phyloP scores from a whole-genome alignment of 352 stramenopile species.

The Phytophthora tubulina region DNA sequence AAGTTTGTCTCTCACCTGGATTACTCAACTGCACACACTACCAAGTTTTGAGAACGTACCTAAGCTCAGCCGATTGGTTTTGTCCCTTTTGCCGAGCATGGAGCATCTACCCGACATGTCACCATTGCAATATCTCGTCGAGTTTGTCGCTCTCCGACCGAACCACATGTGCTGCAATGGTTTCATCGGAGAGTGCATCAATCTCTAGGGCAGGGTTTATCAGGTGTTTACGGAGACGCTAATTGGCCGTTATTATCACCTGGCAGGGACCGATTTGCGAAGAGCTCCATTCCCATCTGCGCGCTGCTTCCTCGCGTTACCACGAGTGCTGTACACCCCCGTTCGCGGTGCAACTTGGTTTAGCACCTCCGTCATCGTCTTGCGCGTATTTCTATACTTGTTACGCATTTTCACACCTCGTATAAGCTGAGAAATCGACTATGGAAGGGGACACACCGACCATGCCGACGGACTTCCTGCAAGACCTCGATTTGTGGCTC shows the following conservation, averaged over 20 bases:
- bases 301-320: constrained; percentile 1
- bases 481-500: constrained; percentile 46
- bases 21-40: constrained; percentile 19
- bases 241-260: constrained; percentile 5
- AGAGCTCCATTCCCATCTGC: neutral
- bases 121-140: constrained; percentile 19
- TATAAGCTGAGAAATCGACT: constrained; percentile 8
- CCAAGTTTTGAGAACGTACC: constrained; percentile 25
- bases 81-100: constrained; percentile 22
- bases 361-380: constrained; percentile 11
- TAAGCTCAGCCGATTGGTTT: constrained; percentile 14
- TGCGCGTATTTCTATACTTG: neutral
- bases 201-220: neutral
- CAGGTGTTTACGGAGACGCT: neutral
- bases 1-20: constrained; percentile 25
- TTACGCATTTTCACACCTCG: neutral
- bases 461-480: constrained; percentile 40
- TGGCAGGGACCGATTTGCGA: neutral
- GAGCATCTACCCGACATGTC: constrained; percentile 29
- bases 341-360: neutral
- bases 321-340: neutral
- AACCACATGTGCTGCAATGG: constrained; percentile 32
- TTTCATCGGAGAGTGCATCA: constrained; percentile 6
- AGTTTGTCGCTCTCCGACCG: constrained; percentile 27
- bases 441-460: constrained; percentile 32